Conservation (phyloP, 2,329 filamentous ascomycete genomes). For the Onygenales sp. region DNA sequence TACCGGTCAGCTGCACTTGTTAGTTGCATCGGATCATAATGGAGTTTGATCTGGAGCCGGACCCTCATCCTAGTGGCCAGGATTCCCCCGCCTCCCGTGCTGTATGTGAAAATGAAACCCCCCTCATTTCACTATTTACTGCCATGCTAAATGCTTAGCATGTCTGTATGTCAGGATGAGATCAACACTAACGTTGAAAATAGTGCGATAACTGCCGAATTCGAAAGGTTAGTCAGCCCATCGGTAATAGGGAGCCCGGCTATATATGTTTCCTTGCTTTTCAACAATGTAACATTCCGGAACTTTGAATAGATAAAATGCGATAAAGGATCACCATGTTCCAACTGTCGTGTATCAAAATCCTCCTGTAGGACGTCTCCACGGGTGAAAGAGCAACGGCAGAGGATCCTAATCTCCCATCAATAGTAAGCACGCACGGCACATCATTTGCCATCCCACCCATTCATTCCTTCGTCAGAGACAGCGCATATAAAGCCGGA, state of each 20-base stretch:
- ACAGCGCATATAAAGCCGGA: neutral
- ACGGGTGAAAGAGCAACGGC: constrained; percentile 12
- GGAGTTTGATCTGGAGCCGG: neutral
- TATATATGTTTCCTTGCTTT: neutral
- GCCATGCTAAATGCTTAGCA: neutral
- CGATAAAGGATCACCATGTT: constrained; percentile 12
- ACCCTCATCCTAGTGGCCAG: neutral
- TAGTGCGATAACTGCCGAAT: constrained; percentile 13
- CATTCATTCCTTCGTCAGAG: neutral
- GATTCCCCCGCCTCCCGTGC: neutral
- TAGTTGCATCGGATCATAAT: neutral
- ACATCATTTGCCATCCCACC: neutral
- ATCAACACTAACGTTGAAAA: neutral
- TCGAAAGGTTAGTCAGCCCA: constrained; percentile 9
- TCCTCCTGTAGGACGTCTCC: constrained; percentile 10
- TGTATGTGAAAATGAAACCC: neutral
- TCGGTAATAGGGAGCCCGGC: neutral
- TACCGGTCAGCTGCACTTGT: too few species aligned
- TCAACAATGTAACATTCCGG: too few species aligned
- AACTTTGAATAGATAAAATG: constrained; percentile 11
- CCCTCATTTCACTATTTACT: neutral
- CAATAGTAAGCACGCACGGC: constrained; percentile 12
- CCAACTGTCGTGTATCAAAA: constrained; percentile 10
- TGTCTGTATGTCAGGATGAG: too few species aligned
- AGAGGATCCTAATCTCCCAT: constrained; percentile 13